These are phyloP conservation scores for Cercophora newfieldiana DNA, from an alignment of 495 filamentous ascomycete species.

Conservation along the genomic window DNA sequence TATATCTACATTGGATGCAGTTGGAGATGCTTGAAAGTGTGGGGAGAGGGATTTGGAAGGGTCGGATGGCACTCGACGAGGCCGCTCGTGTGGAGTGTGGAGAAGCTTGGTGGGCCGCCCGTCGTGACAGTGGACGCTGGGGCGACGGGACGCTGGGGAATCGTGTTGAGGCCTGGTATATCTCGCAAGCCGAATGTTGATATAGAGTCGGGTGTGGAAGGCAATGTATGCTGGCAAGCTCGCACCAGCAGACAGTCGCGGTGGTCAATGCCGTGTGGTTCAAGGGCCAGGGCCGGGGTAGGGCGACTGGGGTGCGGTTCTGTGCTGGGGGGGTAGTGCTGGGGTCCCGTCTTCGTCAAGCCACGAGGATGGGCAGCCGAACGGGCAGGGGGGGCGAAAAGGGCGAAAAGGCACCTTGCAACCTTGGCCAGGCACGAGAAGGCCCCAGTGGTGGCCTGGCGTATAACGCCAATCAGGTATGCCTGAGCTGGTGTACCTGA, in stretches of 20 bases:
- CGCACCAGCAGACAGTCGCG: conserved; percentile 16
- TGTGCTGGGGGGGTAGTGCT: not conserved
- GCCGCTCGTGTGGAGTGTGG: conserved; percentile 29
- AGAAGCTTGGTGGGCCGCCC: conserved; percentile 25
- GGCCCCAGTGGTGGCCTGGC: conserved; percentile 16
- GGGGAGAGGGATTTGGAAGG: conserved; percentile 33
- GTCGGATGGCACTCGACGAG: conserved; percentile 24
- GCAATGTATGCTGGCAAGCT: conserved; percentile 26
- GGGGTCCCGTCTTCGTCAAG: too few species aligned
- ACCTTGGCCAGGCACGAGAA: conserved; percentile 31
- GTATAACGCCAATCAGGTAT: conserved; percentile 30
- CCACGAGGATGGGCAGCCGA: conserved; percentile 14
- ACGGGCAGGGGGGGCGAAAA: conserved; percentile 20
- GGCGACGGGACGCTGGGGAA: conserved; percentile 16
- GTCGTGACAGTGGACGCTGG: conserved; percentile 14
- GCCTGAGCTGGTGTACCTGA: conserved; percentile 35
- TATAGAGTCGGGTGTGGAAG: conserved; percentile 34
- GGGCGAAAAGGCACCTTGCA: conserved; percentile 24
- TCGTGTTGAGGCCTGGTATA: conserved; percentile 29
- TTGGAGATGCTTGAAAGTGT: conserved; percentile 35
- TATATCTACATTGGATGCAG: conserved; percentile 39
- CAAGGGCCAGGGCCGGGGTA: conserved; percentile 11
- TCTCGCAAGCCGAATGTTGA: conserved; percentile 32
- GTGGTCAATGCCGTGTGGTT: conserved; percentile 39
- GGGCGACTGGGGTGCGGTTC: conserved; percentile 8